These are phyloP conservation scores for Pseudonectria buxi DNA, from an alignment of 2,329 filamentous ascomycete species.

Conservation along the genomic window DNA sequence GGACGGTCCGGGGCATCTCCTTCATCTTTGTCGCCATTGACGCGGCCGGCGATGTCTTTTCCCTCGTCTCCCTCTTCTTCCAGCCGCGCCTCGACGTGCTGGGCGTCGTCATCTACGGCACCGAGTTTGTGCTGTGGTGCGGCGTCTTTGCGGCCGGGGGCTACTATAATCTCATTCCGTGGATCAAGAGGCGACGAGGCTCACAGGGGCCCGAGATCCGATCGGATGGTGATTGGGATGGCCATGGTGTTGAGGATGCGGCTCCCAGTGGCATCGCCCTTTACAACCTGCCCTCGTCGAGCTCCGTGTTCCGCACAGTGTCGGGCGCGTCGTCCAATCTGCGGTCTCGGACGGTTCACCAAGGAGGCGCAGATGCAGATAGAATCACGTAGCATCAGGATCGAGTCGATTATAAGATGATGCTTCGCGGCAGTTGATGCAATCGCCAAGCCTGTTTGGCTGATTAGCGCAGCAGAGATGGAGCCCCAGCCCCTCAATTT, in stretches of 20 bases:
- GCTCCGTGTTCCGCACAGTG: constrained; percentile 55
- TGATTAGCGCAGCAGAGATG: no score
- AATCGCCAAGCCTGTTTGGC: no score
- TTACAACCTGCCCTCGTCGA: constrained; percentile 49
- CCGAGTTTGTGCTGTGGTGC: constrained; percentile 59
- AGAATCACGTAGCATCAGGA: no score
- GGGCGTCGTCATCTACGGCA: constrained; percentile 60
- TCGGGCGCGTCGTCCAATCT: constrained; percentile 9
- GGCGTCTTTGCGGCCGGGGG: constrained; percentile 60
- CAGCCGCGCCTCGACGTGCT: constrained; percentile 51
- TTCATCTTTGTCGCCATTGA: constrained; percentile 67
- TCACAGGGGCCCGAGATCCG: constrained; percentile 6
- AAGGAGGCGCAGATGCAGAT: no score
- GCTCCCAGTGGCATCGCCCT: constrained; percentile 27
- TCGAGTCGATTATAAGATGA: no score
- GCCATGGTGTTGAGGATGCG: not conserved
- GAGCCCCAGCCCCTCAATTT: no score
- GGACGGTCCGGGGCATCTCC: constrained; percentile 63
- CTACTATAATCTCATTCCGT: constrained; percentile 58
- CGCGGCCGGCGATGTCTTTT: constrained; percentile 61
- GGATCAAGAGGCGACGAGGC: constrained; percentile 36
- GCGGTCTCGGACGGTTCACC: constrained; percentile 3
- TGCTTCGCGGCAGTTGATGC: no score
- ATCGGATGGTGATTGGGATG: constrained; percentile 2
- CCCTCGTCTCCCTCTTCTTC: constrained; percentile 57